phyloP scores from a whole-genome alignment of 768 basidiomycete genomes.

The Trametes maxima region DNA sequence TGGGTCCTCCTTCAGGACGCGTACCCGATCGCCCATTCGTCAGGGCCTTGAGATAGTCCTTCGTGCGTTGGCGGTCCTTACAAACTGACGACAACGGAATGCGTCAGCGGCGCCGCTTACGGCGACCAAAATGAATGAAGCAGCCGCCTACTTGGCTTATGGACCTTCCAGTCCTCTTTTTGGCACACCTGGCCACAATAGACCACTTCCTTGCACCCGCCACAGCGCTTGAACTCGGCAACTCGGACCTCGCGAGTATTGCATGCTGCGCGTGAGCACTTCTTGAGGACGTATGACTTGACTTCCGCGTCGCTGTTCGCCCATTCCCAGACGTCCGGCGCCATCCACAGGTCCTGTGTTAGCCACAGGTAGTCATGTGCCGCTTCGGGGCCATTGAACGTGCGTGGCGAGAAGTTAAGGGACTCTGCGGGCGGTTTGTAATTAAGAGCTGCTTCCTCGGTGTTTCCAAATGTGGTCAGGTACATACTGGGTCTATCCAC shows the following conservation, averaged over 20 bases:
- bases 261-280: slow-evolving; percentile 39
- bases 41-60: slow-evolving; percentile 16
- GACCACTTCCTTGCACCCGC: slow-evolving; percentile 38
- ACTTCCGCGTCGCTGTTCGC: slow-evolving; percentile 39
- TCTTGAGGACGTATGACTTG: slow-evolving; percentile 36
- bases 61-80: slow-evolving; percentile 15
- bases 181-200: slow-evolving; percentile 36
- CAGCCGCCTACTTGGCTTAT: slow-evolving; percentile 28
- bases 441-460: background rate
- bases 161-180: slow-evolving; percentile 35
- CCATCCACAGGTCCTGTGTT: slow-evolving; percentile 48
- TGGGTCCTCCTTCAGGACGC: slow-evolving; percentile 1
- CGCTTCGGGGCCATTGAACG: slow-evolving; percentile 42
- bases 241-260: slow-evolving; percentile 35
- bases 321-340: slow-evolving; percentile 47
- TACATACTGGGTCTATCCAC: slow-evolving; percentile 41
- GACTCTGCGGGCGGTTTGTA: slow-evolving; percentile 25
- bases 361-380: slow-evolving; percentile 51
- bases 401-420: slow-evolving; percentile 35
- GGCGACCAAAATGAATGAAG: background rate
- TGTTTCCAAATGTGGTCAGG: background rate
- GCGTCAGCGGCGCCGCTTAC: background rate
- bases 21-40: slow-evolving; percentile 6
- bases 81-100: slow-evolving; percentile 8
- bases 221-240: slow-evolving; percentile 45